Conservation (phyloP, 23 red algal genomes). For the Agarophyton chilense region DNA sequence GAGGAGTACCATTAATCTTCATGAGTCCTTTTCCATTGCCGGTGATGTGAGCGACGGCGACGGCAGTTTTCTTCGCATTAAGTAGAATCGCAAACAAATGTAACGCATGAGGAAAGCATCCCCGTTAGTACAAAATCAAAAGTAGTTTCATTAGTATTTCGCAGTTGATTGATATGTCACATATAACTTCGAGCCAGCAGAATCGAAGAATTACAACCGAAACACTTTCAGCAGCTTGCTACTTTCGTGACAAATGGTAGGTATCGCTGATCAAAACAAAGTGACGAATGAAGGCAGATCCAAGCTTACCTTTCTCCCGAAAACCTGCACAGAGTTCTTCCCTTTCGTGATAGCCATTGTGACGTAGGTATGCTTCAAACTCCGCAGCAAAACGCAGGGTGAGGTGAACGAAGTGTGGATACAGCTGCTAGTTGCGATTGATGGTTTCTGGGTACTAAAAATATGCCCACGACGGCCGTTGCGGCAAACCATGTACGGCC, state of each 20-base stretch:
- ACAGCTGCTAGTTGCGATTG: background rate
- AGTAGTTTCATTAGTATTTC: background rate
- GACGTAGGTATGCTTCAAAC: background rate
- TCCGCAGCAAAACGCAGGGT: background rate
- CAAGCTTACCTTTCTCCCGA: conserved; percentile 87
- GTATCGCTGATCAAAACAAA: background rate
- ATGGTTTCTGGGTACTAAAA: no score
- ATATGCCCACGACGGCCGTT: no score
- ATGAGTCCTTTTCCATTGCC: conserved; percentile 95
- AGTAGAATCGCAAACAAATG: background rate
- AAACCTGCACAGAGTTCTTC: conserved; percentile 94
- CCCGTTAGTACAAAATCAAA: background rate
- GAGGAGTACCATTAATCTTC: conserved; percentile 96
- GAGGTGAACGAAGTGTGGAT: background rate
- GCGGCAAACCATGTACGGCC: background rate
- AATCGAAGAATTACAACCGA: no score
- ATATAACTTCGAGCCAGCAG: no score
- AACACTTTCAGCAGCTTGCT: no score
- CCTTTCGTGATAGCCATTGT: conserved; percentile 27
- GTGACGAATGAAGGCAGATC: background rate
- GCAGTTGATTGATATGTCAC: background rate
- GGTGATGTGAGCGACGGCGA: conserved; percentile 95
- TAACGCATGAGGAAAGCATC: background rate
- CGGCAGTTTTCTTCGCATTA: conserved; percentile 93
- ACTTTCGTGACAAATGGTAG: no score